Evolutionary conservation across 2,329 filamentous ascomycete species (phyloP), one percentile per base, ranked within the genome.

Genomic region (Fusarium sp.): DNA sequence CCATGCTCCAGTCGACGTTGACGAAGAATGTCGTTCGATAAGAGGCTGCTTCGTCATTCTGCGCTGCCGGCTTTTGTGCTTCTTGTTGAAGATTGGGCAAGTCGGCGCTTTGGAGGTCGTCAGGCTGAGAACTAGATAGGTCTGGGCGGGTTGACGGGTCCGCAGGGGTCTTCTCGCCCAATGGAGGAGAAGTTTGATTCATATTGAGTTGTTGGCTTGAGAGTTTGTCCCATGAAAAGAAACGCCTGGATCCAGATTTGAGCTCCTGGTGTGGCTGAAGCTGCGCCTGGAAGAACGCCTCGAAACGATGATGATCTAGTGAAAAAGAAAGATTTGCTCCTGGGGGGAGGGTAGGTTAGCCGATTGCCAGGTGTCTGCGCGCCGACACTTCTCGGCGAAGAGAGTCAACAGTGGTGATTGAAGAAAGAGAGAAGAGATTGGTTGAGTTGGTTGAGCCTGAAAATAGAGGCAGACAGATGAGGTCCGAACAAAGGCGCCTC

Each of bases 11-110:
- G 44, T 79, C 73, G 1, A 57, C 62, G 6, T 78, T 77, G 56
- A 80, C 74, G 45, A 70, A 80, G 47, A 81, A 81, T 3, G 76
- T 78, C 2, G 69, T 68, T 4, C 74, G 67, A 11, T 45, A 66
- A 41, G 62, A 73, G 6, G 73, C 26, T 5, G 74, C 73, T 47
- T 74, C 72, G 36, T 39, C 50, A 14, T 14, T 34, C 22, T 42
- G 30, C 8, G 10, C 17, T n/a, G 18, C 28, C 10, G 22, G 30
- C 12, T 17, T 20, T 34, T 42, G 17, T 41, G 26, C 15, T 50
- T 54, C 39, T 13, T 20, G 22, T 18, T 38, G 62, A 39, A 28
- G 30, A 18, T 17, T 17, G 9, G 48, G 24, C 14, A n/a, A 26
- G 22, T 30, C 36, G 28, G 15, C n/a, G 6, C n/a, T 39, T 22